Percentiles rank a stretch among this genome's conserved stretches.
phyloP scores from a whole-genome alignment of 352 stramenopile genomes.

The Phytopythium litorale region DNA sequence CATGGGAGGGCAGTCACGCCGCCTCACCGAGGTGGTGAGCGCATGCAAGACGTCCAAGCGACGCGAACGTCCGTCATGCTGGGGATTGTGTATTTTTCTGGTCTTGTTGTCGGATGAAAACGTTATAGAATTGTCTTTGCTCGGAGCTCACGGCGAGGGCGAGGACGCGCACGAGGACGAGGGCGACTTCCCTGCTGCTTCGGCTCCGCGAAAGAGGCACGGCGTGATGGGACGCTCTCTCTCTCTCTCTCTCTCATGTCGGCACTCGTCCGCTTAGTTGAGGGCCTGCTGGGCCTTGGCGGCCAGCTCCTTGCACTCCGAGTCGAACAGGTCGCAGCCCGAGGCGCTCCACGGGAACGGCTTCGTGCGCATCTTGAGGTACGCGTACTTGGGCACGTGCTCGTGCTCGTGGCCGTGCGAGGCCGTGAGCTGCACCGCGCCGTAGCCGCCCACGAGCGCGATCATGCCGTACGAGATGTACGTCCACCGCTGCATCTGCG shows the following conservation, averaged over 20 bases:
- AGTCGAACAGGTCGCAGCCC: constrained; percentile 79
- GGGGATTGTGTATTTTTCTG: constrained; percentile 2
- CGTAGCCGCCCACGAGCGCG: constrained; percentile 47
- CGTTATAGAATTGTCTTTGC: constrained; percentile 1
- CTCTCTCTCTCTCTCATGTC: background rate
- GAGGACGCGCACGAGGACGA: background rate
- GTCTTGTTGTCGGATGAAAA: background rate
- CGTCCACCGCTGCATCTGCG: constrained; percentile 84
- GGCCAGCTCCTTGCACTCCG: constrained; percentile 62
- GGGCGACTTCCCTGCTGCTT: background rate
- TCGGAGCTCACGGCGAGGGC: background rate
- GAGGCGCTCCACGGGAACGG: constrained; percentile 80
- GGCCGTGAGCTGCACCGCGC: constrained; percentile 49
- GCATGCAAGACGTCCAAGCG: background rate
- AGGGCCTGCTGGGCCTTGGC: constrained; percentile 59
- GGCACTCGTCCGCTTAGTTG: constrained; percentile 26
- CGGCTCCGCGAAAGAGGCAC: background rate
- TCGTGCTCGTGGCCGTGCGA: constrained; percentile 66
- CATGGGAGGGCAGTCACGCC: no score
- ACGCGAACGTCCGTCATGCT: background rate
- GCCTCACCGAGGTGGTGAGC: no score
- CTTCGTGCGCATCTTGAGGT: constrained; percentile 88
- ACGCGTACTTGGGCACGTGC: constrained; percentile 57
- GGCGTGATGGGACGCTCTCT: background rate
- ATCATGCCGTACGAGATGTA: constrained; percentile 87